Evolutionary conservation across 352 stramenopile genomes (phyloP).

Genomic region (Globisporangium paddicum): DNA sequence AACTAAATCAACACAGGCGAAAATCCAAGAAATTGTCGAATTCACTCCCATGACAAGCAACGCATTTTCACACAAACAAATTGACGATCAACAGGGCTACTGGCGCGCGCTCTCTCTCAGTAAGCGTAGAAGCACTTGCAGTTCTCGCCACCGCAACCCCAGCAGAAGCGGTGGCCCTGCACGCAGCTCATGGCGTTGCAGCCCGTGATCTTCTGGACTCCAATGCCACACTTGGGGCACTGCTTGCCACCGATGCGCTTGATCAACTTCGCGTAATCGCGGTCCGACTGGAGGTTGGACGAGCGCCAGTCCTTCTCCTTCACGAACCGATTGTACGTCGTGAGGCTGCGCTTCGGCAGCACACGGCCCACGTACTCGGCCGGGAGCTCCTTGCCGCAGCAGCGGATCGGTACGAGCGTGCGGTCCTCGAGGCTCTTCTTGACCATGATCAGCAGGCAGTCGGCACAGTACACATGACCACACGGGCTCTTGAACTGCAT

Average conservation of each 20-base stretch:
- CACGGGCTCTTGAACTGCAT: slow-evolving; percentile 23
- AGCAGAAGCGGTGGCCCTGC: slow-evolving; percentile 69
- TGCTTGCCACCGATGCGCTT: slow-evolving; percentile 31
- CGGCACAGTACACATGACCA: slow-evolving; percentile 55
- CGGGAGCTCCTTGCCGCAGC: slow-evolving; percentile 68
- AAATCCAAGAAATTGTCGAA: not conserved
- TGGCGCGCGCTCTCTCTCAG: not conserved
- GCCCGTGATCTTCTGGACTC: slow-evolving; percentile 42
- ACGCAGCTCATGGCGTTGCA: slow-evolving; percentile 59
- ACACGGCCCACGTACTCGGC: slow-evolving; percentile 51
- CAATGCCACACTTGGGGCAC: slow-evolving; percentile 65
- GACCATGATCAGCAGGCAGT: slow-evolving; percentile 47
- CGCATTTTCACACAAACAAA: too few species aligned
- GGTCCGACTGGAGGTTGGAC: slow-evolving; percentile 49
- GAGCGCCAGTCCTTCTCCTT: slow-evolving; percentile 42
- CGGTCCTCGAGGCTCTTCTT: slow-evolving; percentile 52
- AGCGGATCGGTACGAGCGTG: slow-evolving; percentile 37
- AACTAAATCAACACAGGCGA: not conserved
- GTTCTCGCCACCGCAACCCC: slow-evolving; percentile 25
- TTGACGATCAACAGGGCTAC: too few species aligned
- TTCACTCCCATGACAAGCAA: not conserved
- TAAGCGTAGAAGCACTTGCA: slow-evolving; percentile 16
- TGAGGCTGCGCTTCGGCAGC: slow-evolving; percentile 23
- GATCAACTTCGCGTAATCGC: slow-evolving; percentile 49
- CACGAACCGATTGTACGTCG: slow-evolving; percentile 49